Base-by-base conservation (phyloP, 2,329 filamentous ascomycete genomes). In the Exophiala dermatitidis region DNA sequence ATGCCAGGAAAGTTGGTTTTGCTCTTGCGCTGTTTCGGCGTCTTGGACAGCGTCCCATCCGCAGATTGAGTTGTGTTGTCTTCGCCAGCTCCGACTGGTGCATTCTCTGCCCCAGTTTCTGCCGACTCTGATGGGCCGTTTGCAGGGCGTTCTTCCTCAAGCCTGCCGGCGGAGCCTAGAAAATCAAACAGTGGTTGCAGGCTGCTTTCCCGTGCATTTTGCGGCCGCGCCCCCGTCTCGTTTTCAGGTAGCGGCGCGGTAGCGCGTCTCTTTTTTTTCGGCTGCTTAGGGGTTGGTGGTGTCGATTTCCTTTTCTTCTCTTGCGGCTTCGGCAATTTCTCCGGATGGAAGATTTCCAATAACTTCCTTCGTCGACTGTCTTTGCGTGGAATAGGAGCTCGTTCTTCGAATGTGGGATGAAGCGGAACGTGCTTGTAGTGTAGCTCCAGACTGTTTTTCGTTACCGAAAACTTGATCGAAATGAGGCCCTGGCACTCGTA, bases 401-500 rank as follows among this genome's bases (percentile, higher is more conserved):
- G 46, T 48, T 61, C 60, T 12, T 60, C 60, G 34, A 57, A 61
- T 4, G 60, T 63, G 29, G 51, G 50, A 42, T 63, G 60, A 3
- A 60, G 41, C 19, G 59, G 60, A 8, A 63, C 47, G 46, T 63
- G 60, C 32, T 55, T 60, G 45, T 63, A 63, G 30, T 60, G 52
- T 10, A 63, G 41, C 36, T 61, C 57, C 19, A 63, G 46, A 40
- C 46, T 59, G 36, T 57, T 55, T 28, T 63, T 63, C 9, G 59
- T 60, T 31, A 57, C 29, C 5, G 60, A 63, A 45, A 63, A 63
- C 46, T 63, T 63, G 50, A 63, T 48, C 12, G 55, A 54, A 9
- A 61, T 44, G 26, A 50, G 29, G 7, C 60, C 60, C 10, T 54
- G 50, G 29, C 60, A 63, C 28, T 61, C 60, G 37, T 55, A 63